Evolutionary conservation across 2,329 filamentous ascomycete species (phyloP), one percentile per base, ranked within the genome.

Genomic region (Trichoderma polysporum): DNA sequence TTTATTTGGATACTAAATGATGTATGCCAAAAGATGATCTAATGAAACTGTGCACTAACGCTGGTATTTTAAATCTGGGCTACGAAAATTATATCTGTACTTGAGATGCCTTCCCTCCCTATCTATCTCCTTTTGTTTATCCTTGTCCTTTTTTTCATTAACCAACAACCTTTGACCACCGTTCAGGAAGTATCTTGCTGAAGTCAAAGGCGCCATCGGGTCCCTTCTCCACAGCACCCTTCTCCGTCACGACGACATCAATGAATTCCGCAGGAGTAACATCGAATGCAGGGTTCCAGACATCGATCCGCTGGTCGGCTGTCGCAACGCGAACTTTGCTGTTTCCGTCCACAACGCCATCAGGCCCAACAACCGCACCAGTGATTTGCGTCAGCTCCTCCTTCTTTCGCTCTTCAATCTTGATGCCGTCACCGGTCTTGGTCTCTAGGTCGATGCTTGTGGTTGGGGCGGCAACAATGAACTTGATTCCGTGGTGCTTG

Each of bases 251-350:
- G 67, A 99, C 91, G 2, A 91, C 93, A 78, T 99, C 95, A 70
- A 99, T 97, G 62, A 97, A 81, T 69, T 88, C 87, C 41, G 91
- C 88, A 0, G 95, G 94, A 10, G 95, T 99, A 37, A 99, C 92
- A 75, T 99, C 95, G 76, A 99, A 99, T 0, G 93, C 91, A 35
- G 95, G 95, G 77, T 99, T 99, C 94, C 95, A 99, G 9, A 98
- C 93, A 47, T 86, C 83, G 69, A 98, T 93, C 2, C 88, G 88
- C 74, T 88, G 86, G 70, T 90, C 85, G 0, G 94, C 94, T 60
- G 92, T 94, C 49, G 91, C 92, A 35, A 98, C 87, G 13, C 90
- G 88, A 66, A 90, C 90, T 19, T 88, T 88, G 59, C 83, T 82
- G 56, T 79, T 83, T 25, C 88, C 79, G 71, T 93, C 87, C 0